These are phyloP conservation scores for Discostella stelligeroides DNA, from an alignment of 108 stramenopile species.

Conservation along the genomic window DNA sequence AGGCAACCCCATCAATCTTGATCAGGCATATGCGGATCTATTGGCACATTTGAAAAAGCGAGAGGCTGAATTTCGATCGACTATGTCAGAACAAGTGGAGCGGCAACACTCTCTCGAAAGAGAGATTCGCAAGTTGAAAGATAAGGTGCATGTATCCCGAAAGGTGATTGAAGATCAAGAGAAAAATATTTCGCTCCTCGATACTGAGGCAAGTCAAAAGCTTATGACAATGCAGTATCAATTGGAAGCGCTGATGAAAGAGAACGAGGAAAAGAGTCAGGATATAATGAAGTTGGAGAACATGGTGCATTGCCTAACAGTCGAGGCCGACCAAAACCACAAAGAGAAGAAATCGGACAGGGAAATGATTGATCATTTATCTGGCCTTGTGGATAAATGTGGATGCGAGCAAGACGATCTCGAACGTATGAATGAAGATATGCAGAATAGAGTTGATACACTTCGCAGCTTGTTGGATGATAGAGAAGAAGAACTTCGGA, in stretches of 20 bases:
- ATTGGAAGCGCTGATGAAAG: conserved; percentile 5
- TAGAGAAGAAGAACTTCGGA: conserved; percentile 27
- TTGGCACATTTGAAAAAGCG: conserved; percentile 15
- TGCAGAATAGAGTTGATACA: conserved; percentile 18
- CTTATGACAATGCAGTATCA: conserved; percentile 5
- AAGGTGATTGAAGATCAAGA: conserved; percentile 26
- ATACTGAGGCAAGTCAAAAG: conserved; percentile 4
- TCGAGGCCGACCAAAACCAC: conserved; percentile 16
- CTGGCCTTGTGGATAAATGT: conserved; percentile 1
- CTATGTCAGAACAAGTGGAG: conserved; percentile 13
- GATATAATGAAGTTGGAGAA: conserved; percentile 10
- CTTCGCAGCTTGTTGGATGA: conserved; percentile 18
- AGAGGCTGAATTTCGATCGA: conserved; percentile 18
- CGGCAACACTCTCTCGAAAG: conserved; percentile 16
- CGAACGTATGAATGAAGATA: conserved; percentile 19
- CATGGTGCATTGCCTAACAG: conserved; percentile 10
- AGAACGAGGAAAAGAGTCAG: conserved; percentile 19
- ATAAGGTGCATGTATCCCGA: conserved; percentile 6
- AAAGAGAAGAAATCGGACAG: conserved; percentile 22
- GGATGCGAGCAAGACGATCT: conserved; percentile 1
- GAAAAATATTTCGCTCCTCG: conserved; percentile 8
- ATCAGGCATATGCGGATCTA: conserved; percentile 27
- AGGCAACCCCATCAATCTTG: conserved; percentile 28
- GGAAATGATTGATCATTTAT: conserved; percentile 7
- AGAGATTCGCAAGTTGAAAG: conserved; percentile 20